These are phyloP conservation scores for Suillus placidus DNA, from an alignment of 768 basidiomycete genomes.

Conservation along the genomic window DNA sequence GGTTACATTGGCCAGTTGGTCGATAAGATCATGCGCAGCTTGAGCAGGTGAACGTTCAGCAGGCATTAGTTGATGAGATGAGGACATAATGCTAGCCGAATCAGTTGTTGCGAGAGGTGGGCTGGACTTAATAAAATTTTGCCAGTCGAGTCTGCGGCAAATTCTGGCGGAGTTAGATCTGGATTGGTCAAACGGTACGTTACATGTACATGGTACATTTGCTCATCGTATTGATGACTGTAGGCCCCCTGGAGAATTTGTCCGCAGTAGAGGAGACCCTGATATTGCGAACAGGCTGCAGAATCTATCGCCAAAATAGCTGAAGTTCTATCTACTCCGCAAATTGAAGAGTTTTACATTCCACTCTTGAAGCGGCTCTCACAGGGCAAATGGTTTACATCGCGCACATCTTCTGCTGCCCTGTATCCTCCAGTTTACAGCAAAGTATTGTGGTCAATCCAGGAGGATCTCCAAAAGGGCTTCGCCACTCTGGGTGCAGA, in stretches of 20 bases:
- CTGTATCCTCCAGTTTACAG: slow-evolving; percentile 90
- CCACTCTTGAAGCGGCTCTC: slow-evolving; percentile 89
- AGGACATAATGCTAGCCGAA: too few relatives aligned
- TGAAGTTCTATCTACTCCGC: slow-evolving; percentile 68
- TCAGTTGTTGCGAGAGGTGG: too few relatives aligned
- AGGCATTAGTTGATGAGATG: too few relatives aligned
- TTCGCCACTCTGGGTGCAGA: slow-evolving; percentile 84
- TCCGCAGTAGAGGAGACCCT: slow-evolving; percentile 97
- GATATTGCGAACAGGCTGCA: slow-evolving; percentile 79
- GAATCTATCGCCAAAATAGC: slow-evolving; percentile 94
- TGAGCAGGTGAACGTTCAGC: too few relatives aligned
- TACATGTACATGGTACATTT: too few relatives aligned
- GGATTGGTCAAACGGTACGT: too few relatives aligned
- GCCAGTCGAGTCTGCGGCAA: too few relatives aligned
- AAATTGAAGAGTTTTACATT: slow-evolving; percentile 89
- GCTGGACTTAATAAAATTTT: too few relatives aligned
- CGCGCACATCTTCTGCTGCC: slow-evolving; percentile 92
- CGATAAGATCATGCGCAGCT: too few relatives aligned
- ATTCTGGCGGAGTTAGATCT: too few relatives aligned
- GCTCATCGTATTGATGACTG: too few relatives aligned
- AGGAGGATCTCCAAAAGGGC: slow-evolving; percentile 87
- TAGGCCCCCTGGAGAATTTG: slow-evolving; percentile 93
- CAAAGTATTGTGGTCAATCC: slow-evolving; percentile 68
- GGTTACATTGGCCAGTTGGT: too few relatives aligned
- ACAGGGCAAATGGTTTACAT: slow-evolving; percentile 98